phyloP scores from a whole-genome alignment of 371 early-diverging fungal species.

The Fennellomyces sp. region DNA sequence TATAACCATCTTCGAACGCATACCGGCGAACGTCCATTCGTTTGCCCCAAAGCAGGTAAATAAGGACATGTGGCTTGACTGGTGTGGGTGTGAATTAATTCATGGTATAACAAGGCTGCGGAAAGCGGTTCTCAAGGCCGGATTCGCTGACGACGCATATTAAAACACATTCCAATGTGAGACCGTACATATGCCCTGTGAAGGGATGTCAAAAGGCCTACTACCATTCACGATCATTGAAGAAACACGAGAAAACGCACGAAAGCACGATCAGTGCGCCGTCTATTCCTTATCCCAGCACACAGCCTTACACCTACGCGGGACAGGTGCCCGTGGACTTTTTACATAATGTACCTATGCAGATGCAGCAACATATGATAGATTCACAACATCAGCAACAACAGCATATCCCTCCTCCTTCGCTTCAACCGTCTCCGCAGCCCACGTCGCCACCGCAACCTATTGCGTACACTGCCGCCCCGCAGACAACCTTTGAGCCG shows the following conservation, averaged over 20 bases:
- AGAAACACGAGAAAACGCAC: constrained; percentile 77
- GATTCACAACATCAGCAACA: neutral
- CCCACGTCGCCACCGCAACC: neutral
- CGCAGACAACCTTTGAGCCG: neutral
- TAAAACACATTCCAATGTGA: constrained; percentile 50
- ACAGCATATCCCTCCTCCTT: neutral
- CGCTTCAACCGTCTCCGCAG: neutral
- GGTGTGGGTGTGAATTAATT: neutral
- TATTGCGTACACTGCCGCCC: neutral
- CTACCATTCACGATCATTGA: constrained; percentile 81
- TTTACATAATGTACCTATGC: constrained; percentile 12
- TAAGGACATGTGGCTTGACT: neutral
- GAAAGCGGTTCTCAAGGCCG: constrained; percentile 43
- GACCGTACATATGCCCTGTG: constrained; percentile 68
- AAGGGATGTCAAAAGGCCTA: constrained; percentile 76
- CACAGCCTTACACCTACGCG: constrained; percentile 4
- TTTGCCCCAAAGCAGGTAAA: constrained; percentile 31
- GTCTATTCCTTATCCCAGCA: neutral
- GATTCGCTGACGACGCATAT: neutral
- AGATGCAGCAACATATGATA: constrained; percentile 10
- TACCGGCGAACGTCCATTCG: constrained; percentile 82
- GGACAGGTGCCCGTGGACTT: constrained; percentile 21
- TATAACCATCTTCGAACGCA: constrained; percentile 89
- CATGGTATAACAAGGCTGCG: constrained; percentile 48
- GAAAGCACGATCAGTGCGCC: constrained; percentile 16